phyloP scores from a whole-genome alignment of 176 grass and related monocot genomes.

The Aegilops tauschii region DNA sequence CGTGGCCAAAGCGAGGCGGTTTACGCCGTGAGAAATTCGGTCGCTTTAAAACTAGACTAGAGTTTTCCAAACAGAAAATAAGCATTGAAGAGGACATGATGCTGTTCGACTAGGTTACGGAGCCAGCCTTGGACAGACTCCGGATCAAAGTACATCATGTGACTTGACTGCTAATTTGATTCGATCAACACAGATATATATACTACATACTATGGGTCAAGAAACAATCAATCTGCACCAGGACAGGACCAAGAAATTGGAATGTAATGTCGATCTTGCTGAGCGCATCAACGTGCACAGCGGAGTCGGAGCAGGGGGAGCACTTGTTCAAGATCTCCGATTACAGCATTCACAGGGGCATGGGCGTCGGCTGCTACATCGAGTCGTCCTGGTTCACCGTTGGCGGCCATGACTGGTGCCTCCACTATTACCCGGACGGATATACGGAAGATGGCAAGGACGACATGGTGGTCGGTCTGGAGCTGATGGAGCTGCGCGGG shows the following conservation, averaged over 20 bases:
- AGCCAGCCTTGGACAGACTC: neutral
- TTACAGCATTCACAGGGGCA: no score
- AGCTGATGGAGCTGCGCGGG: no score
- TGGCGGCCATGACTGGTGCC: no score
- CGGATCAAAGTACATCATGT: neutral
- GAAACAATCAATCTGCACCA: neutral
- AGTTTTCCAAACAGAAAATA: neutral
- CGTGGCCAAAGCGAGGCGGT: no score
- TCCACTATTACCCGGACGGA: no score
- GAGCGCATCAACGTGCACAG: neutral
- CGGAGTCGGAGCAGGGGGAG: neutral
- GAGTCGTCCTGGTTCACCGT: no score
- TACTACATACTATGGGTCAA: neutral
- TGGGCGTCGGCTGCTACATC: no score
- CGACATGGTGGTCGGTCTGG: no score
- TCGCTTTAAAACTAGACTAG: no score
- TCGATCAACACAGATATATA: neutral
- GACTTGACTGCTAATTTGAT: neutral
- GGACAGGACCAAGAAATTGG: neutral
- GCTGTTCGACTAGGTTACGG: neutral
- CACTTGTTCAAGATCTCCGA: no score
- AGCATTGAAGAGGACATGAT: neutral
- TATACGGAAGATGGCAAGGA: no score
- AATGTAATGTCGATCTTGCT: neutral
- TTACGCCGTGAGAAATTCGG: no score